Base-by-base conservation (phyloP, 306 rosid species). In the Quercus rubra region DNA sequence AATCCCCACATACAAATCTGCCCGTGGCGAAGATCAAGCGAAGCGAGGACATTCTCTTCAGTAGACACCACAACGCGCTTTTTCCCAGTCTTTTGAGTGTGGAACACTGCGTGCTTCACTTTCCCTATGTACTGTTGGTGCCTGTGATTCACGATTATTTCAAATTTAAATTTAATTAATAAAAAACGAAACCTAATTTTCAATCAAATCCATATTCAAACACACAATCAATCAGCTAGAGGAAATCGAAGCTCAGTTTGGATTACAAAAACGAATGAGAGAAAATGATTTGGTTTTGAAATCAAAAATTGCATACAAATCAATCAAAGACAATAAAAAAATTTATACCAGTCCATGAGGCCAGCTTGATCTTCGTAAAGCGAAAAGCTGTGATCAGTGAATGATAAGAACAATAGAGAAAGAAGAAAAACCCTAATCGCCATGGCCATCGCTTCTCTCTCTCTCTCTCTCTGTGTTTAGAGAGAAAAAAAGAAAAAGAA, bases 11-110 rank as follows among this genome's bases (percentile, higher is more conserved):
- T 79, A 96, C 99, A 90, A 77, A 96, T 93, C 85, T 93, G 98
- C 82, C 99, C 99, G 46, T 75, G 99, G 57, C 99, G 97, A 80
- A 96, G 99, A 86, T 96, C 98, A 49, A 96, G 98, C 7, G 99
- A 96, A n/a, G 99, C 98, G 74, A 96, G 74, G 8, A 91, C 97
- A 77, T 93, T 96, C 92, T 96, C 98, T 82, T 93, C 96, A 5
- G 98, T 96, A 27, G 97, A 93, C 75, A 96, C 99, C 28, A 96
- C 85, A 69, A 96, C 99, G 61, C 99, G 98, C 90, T 88, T 96
- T 21, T 98, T 73, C 61, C 97, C 97, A 13, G 91, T 80, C 86
- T 93, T 96, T 17, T 92, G 98, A 66, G 98, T 91, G 74, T 93
- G 99, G 55, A 90, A 96, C 80, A 96, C 90, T 5, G 99, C 98